A percentile compares a stretch with the other conserved stretches of the same genome.
phyloP scores from a whole-genome alignment of 2,329 filamentous ascomycete species.

The Lasiodiplodia sp. region DNA sequence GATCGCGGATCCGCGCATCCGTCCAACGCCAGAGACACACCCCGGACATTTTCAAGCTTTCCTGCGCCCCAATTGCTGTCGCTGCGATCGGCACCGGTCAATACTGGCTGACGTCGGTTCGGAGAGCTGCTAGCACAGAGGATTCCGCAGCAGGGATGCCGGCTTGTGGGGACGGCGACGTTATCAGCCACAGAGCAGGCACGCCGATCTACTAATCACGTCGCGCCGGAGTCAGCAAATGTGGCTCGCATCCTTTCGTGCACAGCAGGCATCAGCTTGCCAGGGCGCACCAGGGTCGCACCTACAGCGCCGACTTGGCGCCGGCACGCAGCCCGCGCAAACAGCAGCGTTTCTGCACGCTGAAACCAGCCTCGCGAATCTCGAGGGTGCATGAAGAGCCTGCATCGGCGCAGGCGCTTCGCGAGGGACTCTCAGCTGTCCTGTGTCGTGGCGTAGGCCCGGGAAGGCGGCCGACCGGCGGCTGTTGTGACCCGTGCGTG shows the following conservation, averaged over 20 bases:
- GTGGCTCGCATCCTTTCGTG: background rate
- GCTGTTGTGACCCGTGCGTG: slow-evolving; percentile 10
- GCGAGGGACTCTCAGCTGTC: background rate
- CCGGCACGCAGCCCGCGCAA: background rate
- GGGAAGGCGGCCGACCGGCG: slow-evolving; percentile 2
- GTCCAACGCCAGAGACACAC: background rate
- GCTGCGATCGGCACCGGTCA: background rate
- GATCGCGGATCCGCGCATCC: background rate
- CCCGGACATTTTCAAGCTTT: background rate
- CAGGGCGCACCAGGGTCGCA: background rate
- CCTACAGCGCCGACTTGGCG: background rate
- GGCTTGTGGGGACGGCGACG: background rate
- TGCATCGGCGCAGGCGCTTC: background rate
- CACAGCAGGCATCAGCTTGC: background rate
- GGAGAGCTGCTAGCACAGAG: background rate
- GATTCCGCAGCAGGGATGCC: background rate
- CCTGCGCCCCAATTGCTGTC: background rate
- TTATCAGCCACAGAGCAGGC: slow-evolving; percentile 1
- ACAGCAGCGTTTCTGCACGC: slow-evolving; percentile 20
- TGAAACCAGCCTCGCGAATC: slow-evolving; percentile 6
- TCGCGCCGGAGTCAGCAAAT: slow-evolving; percentile 7
- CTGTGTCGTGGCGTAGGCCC: background rate
- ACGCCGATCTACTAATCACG: slow-evolving; percentile 5
- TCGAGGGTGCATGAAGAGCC: background rate
- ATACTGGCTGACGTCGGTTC: background rate